Evolutionary conservation across 148 eudicot genomes (phyloP), one percentile per base, ranked within the genome.

Genomic region (Spergularia bocconei): DNA sequence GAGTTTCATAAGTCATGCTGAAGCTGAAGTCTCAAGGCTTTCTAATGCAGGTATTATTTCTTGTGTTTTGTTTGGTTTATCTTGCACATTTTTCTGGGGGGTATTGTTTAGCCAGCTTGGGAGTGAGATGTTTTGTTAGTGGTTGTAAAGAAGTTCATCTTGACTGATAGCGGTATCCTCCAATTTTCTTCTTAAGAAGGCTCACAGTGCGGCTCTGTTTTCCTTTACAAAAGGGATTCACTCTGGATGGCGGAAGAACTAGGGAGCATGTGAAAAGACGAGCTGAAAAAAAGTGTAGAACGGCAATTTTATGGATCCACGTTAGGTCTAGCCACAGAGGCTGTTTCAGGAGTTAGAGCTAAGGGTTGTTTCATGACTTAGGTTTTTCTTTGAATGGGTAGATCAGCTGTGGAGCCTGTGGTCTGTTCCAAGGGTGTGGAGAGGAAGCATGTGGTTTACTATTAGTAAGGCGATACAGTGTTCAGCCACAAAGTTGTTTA

Each of bases 21-120:
- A 90, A 83, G 97, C 94, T 59, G 99, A 95, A 86, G 94, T 88
- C 53, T 74, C 89, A 65, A 90, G 88, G 82, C 93, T 95, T 70
- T 95, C 99, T 52, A 89, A 82, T 84, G 99, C 99, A 63, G 99
- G 99, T 91, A 79, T 61, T 55, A 29, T 78, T 19, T 33, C 15
- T 51, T 44, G 56, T 66, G 44, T 50, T 14, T 67, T 21, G 73
- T 21, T 41, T 53, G 48, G 48, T 44, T 44, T 6, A 44, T 44
- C 10, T 44, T 29, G 36, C 36, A 29, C 36, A 29, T 29, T 29
- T 29, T 29, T 29, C 36, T 29, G 36, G 36, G 36, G 4, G 9
- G 5, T n/a, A 23, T 16, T 33, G 13, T 10, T 56, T 36, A 17
- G 69, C 47, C 69, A 17, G 48, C 52, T 38, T 65, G 25, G 48